Percentiles rank a stretch among this genome's conserved stretches.
These are phyloP conservation scores for Globisporangium emineosum DNA, from an alignment of 352 stramenopile genomes.

Conservation along the genomic window DNA sequence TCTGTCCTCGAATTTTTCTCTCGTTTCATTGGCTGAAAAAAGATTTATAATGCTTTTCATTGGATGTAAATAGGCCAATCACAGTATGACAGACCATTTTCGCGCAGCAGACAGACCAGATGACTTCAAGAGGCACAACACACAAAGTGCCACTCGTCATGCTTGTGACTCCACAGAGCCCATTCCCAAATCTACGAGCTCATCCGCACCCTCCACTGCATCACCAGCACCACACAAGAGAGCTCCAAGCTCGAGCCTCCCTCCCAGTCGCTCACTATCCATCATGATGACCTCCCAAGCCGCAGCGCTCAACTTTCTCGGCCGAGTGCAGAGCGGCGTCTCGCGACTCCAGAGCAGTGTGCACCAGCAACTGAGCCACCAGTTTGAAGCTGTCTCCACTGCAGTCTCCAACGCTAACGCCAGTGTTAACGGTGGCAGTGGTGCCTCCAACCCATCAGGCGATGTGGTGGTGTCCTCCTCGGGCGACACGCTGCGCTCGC, in stretches of 20 bases:
- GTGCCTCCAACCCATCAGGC: slow-evolving; percentile 8
- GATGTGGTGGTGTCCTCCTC: slow-evolving; percentile 2
- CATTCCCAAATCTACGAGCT: neutral
- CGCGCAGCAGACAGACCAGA: neutral
- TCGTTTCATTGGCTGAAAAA: neutral
- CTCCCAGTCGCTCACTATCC: neutral
- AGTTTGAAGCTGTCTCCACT: slow-evolving; percentile 14
- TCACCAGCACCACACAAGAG: neutral
- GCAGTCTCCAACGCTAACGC: neutral
- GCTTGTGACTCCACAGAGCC: too few species aligned
- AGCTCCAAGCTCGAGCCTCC: too few species aligned
- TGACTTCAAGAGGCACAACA: neutral
- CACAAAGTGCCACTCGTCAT: neutral
- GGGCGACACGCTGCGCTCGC: slow-evolving; percentile 10
- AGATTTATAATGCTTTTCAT: neutral
- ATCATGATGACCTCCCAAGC: slow-evolving; percentile 13
- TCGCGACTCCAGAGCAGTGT: slow-evolving; percentile 32
- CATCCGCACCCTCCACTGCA: neutral
- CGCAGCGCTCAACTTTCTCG: slow-evolving; percentile 26
- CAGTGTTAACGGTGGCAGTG: neutral
- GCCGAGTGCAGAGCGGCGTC: slow-evolving; percentile 30
- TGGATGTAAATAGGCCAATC: slow-evolving; percentile 1
- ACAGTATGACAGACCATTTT: neutral
- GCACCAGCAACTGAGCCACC: slow-evolving; percentile 33
- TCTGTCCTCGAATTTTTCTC: neutral